Percentiles rank a stretch among this genome's conserved stretches.
Conservation (phyloP, 1,284 basidiomycete genomes). For the Butyriboletus appendiculatus region DNA sequence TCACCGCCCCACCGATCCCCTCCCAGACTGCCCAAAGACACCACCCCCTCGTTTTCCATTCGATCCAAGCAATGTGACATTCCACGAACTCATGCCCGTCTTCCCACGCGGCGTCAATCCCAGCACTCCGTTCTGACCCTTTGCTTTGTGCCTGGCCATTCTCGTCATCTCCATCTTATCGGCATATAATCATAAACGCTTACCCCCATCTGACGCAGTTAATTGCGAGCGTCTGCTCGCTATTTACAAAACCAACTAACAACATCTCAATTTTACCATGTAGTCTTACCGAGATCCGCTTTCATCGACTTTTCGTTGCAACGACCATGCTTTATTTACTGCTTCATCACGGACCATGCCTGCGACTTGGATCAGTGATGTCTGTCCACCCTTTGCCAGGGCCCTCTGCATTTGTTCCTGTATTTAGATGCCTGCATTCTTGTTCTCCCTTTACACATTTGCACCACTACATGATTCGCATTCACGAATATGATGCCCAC, state of each 20-base stretch:
- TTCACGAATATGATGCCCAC: constrained; percentile 17
- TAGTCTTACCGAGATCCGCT: constrained; percentile 28
- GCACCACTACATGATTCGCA: constrained; percentile 27
- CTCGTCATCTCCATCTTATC: constrained; percentile 27
- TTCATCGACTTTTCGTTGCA: constrained; percentile 20
- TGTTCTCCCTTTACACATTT: constrained; percentile 18
- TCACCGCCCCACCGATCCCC: constrained; percentile 19
- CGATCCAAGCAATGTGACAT: constrained; percentile 50
- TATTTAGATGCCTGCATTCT: constrained; percentile 28
- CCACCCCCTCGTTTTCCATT: constrained; percentile 42
- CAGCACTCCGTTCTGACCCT: constrained; percentile 18
- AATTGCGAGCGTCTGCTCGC: constrained; percentile 26
- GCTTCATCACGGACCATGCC: constrained; percentile 34
- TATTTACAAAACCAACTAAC: constrained; percentile 23
- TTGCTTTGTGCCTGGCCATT: constrained; percentile 1
- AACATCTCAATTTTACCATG: constrained; percentile 31
- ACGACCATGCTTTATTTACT: constrained; percentile 16
- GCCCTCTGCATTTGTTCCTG: constrained; percentile 15
- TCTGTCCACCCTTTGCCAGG: constrained; percentile 3
- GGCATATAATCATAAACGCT: constrained; percentile 31
- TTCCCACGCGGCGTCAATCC: constrained; percentile 34
- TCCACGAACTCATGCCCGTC: constrained; percentile 64
- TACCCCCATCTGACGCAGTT: constrained; percentile 33
- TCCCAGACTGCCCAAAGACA: constrained; percentile 38
- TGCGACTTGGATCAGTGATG: constrained; percentile 32